A percentile compares a stretch with the other conserved stretches of the same genome.
Evolutionary conservation across 2,329 filamentous ascomycete genomes (phyloP).

Genomic region (Aspergillus melleus): DNA sequence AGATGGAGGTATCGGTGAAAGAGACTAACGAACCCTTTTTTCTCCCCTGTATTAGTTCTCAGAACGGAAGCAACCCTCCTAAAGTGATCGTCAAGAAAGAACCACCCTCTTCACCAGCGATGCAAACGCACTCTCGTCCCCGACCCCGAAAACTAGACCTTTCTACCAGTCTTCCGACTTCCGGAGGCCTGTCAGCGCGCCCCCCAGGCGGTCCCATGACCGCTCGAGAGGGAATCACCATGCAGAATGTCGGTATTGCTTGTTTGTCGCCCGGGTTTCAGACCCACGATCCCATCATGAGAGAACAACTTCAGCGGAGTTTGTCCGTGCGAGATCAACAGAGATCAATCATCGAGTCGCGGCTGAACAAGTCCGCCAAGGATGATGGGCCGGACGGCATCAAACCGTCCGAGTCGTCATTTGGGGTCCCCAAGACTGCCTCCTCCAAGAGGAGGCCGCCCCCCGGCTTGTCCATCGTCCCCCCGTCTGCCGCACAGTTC

Average conservation of each 20-base stretch:
- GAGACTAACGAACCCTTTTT: slow-evolving; percentile 15
- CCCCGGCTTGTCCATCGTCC: slow-evolving; percentile 89
- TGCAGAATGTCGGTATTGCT: slow-evolving; percentile 90
- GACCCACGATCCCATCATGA: slow-evolving; percentile 94
- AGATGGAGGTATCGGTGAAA: background rate
- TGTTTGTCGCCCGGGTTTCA: slow-evolving; percentile 95
- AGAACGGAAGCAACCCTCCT: slow-evolving; percentile 56
- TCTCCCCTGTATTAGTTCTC: slow-evolving; percentile 22
- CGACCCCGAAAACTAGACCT: slow-evolving; percentile 49
- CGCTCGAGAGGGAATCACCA: slow-evolving; percentile 73
- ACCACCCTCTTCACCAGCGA: slow-evolving; percentile 76
- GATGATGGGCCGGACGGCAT: slow-evolving; percentile 64
- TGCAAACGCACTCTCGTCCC: slow-evolving; percentile 60
- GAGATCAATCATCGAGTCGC: slow-evolving; percentile 88
- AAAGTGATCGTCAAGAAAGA: slow-evolving; percentile 98
- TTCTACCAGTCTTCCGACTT: slow-evolving; percentile 45
- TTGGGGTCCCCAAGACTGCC: slow-evolving; percentile 41
- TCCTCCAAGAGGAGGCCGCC: slow-evolving; percentile 62
- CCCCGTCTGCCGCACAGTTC: slow-evolving; percentile 88
- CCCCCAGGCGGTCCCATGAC: slow-evolving; percentile 70
- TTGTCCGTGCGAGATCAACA: slow-evolving; percentile 92
- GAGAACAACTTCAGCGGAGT: slow-evolving; percentile 91
- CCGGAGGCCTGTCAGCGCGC: slow-evolving; percentile 59
- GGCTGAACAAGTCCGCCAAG: slow-evolving; percentile 84
- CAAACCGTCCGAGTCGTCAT: slow-evolving; percentile 54